Evolutionary conservation across 371 early-diverging fungal species (phyloP).

Genomic region (Ordospora colligata): DNA sequence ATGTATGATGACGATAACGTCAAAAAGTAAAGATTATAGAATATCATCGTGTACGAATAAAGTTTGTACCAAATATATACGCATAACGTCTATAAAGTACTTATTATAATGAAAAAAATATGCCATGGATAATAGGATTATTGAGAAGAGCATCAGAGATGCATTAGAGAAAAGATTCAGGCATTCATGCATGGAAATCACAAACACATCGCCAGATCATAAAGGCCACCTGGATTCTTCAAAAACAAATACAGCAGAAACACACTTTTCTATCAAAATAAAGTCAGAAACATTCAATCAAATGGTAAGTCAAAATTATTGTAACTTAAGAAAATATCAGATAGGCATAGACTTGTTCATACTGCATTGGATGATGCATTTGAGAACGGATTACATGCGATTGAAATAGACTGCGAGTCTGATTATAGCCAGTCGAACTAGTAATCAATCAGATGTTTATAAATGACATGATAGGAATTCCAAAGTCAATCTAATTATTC

Average conservation of each 20-base stretch:
- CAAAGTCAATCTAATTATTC: no score
- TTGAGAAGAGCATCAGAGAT: background rate
- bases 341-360: slow-evolving; percentile 26
- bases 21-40: background rate
- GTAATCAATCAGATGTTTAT: background rate
- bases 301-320: background rate
- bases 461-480: background rate
- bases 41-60: background rate
- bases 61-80: background rate
- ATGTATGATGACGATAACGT: background rate
- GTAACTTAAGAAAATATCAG: background rate
- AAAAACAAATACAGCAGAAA: background rate
- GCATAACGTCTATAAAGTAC: background rate
- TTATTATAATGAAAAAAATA: background rate
- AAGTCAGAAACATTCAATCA: background rate
- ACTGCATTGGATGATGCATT: slow-evolving; percentile 8
- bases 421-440: background rate
- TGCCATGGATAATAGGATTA: background rate
- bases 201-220: background rate
- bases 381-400: background rate
- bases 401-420: slow-evolving; percentile 21
- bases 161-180: background rate
- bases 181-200: background rate
- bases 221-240: background rate
- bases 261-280: background rate